These are phyloP conservation scores for Pseudocohnilembus persalinus DNA, from an alignment of 169 alveolate genomes.

Conservation along the genomic window DNA sequence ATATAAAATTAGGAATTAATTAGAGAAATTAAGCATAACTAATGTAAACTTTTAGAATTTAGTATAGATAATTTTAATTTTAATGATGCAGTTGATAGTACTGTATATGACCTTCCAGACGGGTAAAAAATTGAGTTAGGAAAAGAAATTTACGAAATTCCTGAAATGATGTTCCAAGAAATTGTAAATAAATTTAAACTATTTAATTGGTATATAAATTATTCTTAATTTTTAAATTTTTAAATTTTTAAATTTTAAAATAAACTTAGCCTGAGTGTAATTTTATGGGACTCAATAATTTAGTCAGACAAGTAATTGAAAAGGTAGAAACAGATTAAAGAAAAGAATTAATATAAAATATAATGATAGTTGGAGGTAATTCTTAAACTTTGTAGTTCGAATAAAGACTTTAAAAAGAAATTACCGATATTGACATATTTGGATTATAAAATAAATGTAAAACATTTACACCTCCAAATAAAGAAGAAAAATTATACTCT, in stretches of 20 bases:
- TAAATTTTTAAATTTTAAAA: not conserved
- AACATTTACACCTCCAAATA: constrained; percentile 48
- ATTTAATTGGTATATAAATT: not conserved
- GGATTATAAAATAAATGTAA: constrained; percentile 42
- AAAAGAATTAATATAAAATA: constrained; percentile 58
- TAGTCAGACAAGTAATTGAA: constrained; percentile 49
- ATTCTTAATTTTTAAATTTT: not conserved
- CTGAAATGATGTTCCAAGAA: constrained; percentile 18
- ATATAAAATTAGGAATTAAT: constrained; percentile 35
- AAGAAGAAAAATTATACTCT: constrained; percentile 51
- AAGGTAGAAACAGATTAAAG: constrained; percentile 56
- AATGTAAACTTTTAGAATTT: constrained; percentile 10
- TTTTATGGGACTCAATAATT: constrained; percentile 40
- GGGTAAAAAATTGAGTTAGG: constrained; percentile 12
- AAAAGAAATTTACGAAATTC: constrained; percentile 30
- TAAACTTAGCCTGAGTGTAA: constrained; percentile 30
- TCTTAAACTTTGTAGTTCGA: constrained; percentile 47
- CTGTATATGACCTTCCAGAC: constrained; percentile 33
- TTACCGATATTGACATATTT: constrained; percentile 38
- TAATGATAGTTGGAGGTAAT: constrained; percentile 62
- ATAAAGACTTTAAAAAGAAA: constrained; percentile 53
- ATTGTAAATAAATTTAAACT: not conserved
- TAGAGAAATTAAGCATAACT: constrained; percentile 26
- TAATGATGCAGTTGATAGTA: constrained; percentile 40
- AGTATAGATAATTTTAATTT: constrained; percentile 7